A percentile compares a stretch with the other conserved stretches of the same genome.
These are phyloP conservation scores for Thielaviopsis musarum DNA, from an alignment of 2,329 filamentous ascomycete genomes.

Conservation along the genomic window DNA sequence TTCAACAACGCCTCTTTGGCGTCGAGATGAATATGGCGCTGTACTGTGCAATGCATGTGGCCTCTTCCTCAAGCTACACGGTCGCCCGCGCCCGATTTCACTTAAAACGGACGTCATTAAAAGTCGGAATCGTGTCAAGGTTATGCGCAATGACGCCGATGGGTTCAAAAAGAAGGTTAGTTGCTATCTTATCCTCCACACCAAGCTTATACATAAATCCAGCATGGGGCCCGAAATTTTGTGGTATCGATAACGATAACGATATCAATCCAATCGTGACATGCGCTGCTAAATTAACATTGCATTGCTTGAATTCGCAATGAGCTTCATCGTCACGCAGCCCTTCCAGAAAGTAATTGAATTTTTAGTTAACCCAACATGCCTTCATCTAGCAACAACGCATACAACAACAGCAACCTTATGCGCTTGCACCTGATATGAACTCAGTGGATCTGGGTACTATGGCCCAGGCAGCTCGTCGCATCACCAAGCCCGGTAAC, in stretches of 20 bases:
- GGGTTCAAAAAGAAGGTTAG: constrained; percentile 47
- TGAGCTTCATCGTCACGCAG: too few species aligned
- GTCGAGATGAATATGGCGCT: constrained; percentile 85
- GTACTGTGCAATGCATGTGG: constrained; percentile 98
- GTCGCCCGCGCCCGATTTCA: constrained; percentile 80
- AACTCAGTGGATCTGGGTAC: constrained; percentile 9
- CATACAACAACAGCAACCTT: constrained; percentile 9
- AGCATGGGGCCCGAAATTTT: too few species aligned
- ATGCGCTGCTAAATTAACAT: too few species aligned
- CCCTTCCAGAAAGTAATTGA: too few species aligned
- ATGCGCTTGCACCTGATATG: constrained; percentile 9
- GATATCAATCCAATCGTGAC: not conserved
- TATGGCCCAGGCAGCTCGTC: constrained; percentile 10
- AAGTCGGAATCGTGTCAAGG: constrained; percentile 95
- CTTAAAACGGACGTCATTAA: constrained; percentile 99
- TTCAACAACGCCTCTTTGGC: constrained; percentile 91
- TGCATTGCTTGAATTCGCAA: too few species aligned
- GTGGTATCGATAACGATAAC: constrained; percentile 8
- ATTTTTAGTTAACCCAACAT: not conserved
- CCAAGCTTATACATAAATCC: not conserved
- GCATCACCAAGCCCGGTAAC: constrained; percentile 5
- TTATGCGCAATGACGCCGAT: constrained; percentile 53
- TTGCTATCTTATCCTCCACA: constrained; percentile 1
- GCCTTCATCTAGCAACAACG: constrained; percentile 6
- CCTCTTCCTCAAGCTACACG: constrained; percentile 91